These are phyloP conservation scores for Striga asiatica DNA, from an alignment of 257 asterid species.

Conservation along the genomic window DNA sequence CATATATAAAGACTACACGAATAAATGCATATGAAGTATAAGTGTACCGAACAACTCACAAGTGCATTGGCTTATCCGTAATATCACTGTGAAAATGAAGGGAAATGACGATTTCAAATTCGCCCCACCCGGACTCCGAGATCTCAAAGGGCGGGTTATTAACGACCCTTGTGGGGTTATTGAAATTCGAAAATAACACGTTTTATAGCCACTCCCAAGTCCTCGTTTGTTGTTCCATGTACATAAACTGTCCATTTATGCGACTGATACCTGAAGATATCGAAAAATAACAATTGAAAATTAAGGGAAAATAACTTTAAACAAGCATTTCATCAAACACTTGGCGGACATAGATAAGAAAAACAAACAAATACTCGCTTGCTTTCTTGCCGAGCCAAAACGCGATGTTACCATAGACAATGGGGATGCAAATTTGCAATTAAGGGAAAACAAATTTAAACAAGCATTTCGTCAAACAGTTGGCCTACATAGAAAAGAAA, in stretches of 20 bases:
- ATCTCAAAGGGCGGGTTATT: conserved; percentile 80
- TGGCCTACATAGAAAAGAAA: not conserved
- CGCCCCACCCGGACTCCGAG: conserved; percentile 97
- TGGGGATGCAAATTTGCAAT: conserved; percentile 30
- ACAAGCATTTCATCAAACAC: conserved; percentile 26
- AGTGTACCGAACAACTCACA: conserved; percentile 67
- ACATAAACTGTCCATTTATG: conserved; percentile 91
- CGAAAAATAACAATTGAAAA: not conserved
- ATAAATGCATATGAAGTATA: not conserved
- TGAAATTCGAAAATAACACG: conserved; percentile 85
- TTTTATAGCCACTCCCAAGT: conserved; percentile 70
- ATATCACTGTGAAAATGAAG: conserved; percentile 77
- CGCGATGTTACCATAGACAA: conserved; percentile 86
- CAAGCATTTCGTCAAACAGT: conserved; percentile 25
- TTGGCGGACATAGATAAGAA: not conserved
- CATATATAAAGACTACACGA: not conserved
- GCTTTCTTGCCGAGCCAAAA: conserved; percentile 99
- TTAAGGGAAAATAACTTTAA: not conserved
- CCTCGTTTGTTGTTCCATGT: conserved; percentile 86
- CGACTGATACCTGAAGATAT: conserved; percentile 50
- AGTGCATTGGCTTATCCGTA: conserved; percentile 73
- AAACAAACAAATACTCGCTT: conserved; percentile 57
- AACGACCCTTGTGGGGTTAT: conserved; percentile 70
- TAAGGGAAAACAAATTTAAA: not conserved
- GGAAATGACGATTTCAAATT: conserved; percentile 86